Evolutionary conservation across 768 basidiomycete species (phyloP).

Genomic region (Mrakia frigida): DNA sequence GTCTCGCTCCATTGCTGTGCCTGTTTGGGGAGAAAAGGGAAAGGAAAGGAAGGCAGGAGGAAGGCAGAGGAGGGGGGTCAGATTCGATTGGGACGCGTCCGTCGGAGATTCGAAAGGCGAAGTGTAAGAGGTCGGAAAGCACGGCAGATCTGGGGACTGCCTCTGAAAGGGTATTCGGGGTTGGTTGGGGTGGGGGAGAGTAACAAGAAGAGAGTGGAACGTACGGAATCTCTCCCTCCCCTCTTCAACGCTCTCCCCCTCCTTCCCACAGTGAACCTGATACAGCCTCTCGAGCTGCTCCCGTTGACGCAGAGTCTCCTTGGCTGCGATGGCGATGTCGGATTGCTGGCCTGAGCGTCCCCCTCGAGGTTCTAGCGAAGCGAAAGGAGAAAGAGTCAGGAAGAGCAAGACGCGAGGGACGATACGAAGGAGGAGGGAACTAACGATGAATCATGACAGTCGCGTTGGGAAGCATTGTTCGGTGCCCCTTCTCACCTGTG

Average conservation of each 20-base stretch:
- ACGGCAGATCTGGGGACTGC: not conserved
- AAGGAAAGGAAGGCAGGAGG: conserved; percentile 14
- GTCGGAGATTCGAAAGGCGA: not conserved
- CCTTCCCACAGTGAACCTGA: conserved; percentile 71
- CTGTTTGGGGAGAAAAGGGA: conserved; percentile 46
- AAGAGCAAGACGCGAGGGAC: too few species aligned
- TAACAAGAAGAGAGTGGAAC: conserved; percentile 35
- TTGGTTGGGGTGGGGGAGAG: not conserved
- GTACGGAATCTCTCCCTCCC: conserved; percentile 74
- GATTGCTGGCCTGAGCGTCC: conserved; percentile 92
- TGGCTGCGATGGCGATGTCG: conserved; percentile 94
- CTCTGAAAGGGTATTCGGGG: too few species aligned
- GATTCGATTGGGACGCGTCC: not conserved
- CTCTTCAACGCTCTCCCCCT: conserved; percentile 59
- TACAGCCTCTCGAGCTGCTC: conserved; percentile 79
- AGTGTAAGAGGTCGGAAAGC: not conserved
- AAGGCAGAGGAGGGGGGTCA: conserved; percentile 35
- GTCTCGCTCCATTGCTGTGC: conserved; percentile 84
- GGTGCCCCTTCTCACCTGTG: conserved; percentile 75
- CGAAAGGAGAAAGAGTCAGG: too few species aligned
- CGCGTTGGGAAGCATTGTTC: conserved; percentile 86
- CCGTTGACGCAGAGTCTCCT: conserved; percentile 86
- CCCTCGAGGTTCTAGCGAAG: conserved; percentile 52
- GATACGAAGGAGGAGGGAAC: conserved; percentile 36
- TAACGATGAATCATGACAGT: conserved; percentile 98